A percentile compares a stretch with the other conserved stretches of the same genome.
Conservation (phyloP, 768 basidiomycete genomes). For the Lactarius vividus region DNA sequence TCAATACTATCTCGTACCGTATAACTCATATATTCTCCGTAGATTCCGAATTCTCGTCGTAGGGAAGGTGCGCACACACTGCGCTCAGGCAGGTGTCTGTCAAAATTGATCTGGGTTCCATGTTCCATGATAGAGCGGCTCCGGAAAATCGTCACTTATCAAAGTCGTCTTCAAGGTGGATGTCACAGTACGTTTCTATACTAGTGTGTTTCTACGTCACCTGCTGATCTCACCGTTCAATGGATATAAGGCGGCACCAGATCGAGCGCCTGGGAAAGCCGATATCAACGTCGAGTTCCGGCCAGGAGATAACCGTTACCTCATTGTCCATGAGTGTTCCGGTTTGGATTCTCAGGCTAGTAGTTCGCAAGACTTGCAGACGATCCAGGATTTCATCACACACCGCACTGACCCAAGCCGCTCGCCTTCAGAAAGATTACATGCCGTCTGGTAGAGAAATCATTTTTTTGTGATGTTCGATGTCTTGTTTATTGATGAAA, state of each 20-base stretch:
- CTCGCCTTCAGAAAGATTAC: slow-evolving; percentile 7
- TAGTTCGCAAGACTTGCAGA: neutral
- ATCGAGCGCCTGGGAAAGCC: neutral
- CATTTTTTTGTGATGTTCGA: neutral
- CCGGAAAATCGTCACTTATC: slow-evolving; percentile 20
- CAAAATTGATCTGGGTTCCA: neutral
- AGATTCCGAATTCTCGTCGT: slow-evolving; percentile 21
- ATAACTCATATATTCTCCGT: neutral
- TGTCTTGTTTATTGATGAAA: neutral
- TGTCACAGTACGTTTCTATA: neutral
- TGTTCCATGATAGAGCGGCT: neutral
- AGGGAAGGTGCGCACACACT: slow-evolving; percentile 9
- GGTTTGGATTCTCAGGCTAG: neutral
- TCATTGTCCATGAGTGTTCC: slow-evolving; percentile 10
- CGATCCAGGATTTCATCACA: neutral
- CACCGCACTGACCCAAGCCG: neutral
- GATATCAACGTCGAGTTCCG: neutral
- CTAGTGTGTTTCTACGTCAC: neutral
- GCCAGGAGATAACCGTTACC: slow-evolving; percentile 4
- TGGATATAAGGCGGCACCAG: neutral
- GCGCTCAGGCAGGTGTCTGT: too few relatives aligned
- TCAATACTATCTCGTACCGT: neutral
- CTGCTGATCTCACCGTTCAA: neutral
- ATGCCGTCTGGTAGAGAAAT: neutral
- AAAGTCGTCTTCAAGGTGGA: slow-evolving; percentile 3